Evolutionary conservation across 345 rosid genomes (phyloP).

Genomic region (Crucihimalaya himalaica): DNA sequence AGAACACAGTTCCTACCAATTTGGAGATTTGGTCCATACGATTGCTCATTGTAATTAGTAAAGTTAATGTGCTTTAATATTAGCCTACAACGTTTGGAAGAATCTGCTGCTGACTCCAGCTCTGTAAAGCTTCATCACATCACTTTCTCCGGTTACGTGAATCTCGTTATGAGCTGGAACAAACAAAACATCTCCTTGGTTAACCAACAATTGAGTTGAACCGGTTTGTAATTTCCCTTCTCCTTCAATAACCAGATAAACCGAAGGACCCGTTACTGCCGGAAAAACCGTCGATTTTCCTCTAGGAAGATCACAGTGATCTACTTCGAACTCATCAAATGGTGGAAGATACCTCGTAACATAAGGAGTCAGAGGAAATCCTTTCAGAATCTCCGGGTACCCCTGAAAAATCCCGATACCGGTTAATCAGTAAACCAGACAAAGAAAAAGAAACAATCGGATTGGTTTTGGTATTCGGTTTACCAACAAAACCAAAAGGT

Average conservation of each 20-base stretch:
- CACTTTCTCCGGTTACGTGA: slow-evolving; percentile 49
- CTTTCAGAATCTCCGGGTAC: slow-evolving; percentile 75
- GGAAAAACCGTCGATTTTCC: slow-evolving; percentile 68
- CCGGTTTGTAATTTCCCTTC: slow-evolving; percentile 53
- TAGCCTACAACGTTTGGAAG: slow-evolving; percentile 45
- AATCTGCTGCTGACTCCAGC: slow-evolving; percentile 81
- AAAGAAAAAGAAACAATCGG: not conserved
- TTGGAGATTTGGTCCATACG: not conserved
- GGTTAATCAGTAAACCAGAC: not conserved
- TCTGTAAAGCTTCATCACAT: slow-evolving; percentile 66
- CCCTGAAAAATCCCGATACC: slow-evolving; percentile 55
- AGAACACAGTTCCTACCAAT: not conserved
- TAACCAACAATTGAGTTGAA: slow-evolving; percentile 43
- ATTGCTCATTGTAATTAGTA: not conserved
- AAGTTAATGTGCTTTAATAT: not conserved
- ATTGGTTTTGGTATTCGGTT: not conserved
- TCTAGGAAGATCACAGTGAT: slow-evolving; percentile 63
- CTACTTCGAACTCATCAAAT: slow-evolving; percentile 91
- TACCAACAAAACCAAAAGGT: not conserved
- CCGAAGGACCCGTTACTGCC: slow-evolving; percentile 73
- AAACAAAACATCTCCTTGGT: slow-evolving; percentile 80
- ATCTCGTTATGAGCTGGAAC: slow-evolving; percentile 66
- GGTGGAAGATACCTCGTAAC: slow-evolving; percentile 85
- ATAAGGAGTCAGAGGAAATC: slow-evolving; percentile 62
- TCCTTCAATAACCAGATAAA: slow-evolving; percentile 63